A percentile compares a stretch with the other conserved stretches of the same genome.
phyloP scores from a whole-genome alignment of 176 grass and related monocot genomes.

The Rhynchospora pubera region DNA sequence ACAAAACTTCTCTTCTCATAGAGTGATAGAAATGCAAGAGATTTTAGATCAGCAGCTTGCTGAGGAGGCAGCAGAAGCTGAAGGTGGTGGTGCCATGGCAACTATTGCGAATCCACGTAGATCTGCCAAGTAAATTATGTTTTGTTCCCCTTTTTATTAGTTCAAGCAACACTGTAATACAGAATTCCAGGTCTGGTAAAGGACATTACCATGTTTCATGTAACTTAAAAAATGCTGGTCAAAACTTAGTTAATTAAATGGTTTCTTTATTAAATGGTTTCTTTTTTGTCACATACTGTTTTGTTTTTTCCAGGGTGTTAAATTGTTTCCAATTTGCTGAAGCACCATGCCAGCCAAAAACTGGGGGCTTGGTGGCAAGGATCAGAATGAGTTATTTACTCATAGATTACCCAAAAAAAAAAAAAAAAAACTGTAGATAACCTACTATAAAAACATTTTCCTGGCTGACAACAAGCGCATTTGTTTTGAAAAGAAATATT shows the following conservation, averaged over 20 bases:
- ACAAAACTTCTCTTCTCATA: constrained; percentile 39
- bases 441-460: too few relatives aligned
- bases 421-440: too few relatives aligned
- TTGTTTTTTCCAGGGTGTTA: too few relatives aligned
- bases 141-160: constrained; percentile 5
- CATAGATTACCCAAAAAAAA: too few relatives aligned
- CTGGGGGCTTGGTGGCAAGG: too few relatives aligned
- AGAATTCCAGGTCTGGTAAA: not conserved
- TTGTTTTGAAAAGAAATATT: too few relatives aligned
- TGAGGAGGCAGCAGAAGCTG: constrained; percentile 97
- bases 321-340: too few relatives aligned
- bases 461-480: too few relatives aligned
- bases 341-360: too few relatives aligned
- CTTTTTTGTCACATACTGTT: not conserved
- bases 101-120: constrained; percentile 86
- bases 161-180: not conserved
- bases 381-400: too few relatives aligned
- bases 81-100: constrained; percentile 69
- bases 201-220: constrained; percentile 2
- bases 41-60: constrained; percentile 96
- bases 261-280: too few relatives aligned
- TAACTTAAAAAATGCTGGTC: not conserved
- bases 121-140: constrained; percentile 68
- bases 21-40: constrained; percentile 99
- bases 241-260: not conserved